Evolutionary conservation across 2,329 filamentous ascomycete species (phyloP), one percentile per base, ranked within the genome.

Genomic region (Coniochaeta sp.): DNA sequence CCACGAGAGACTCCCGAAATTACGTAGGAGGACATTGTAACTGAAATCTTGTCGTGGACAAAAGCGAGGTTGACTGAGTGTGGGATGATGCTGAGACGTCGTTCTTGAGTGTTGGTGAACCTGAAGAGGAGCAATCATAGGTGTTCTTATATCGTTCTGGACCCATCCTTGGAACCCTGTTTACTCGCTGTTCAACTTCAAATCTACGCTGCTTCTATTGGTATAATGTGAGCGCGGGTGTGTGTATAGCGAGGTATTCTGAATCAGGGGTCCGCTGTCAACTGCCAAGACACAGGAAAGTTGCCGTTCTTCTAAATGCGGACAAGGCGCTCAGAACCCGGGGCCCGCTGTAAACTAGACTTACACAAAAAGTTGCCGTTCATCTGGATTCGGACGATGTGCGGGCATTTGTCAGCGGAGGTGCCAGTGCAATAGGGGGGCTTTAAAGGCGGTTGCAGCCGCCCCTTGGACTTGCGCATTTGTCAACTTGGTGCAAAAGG

Each of bases 1-100:
- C 59, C 62, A 7, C 60, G 55, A 6, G 64, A 62, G 17, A 60
- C 61, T 36, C 64, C 64, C 12, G 62, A 63, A 59, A 65, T 61
- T n/a, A 64, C 47, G 54, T 58, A 62, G 7, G 60, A 64, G 58
- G 63, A 52, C 63, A 65, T 64, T 40, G 31, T 44, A 11, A 59
- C 24, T 19, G 34, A 43, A 26, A 43, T 36, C 16, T 43, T 19
- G n/a, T 57, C 33, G 34, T 14, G 55, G 40, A 38, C 26, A 40
- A 26, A 26, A 57, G 22, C 16, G 12, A 26, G 34, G 31, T 19
- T 38, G 33, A 24, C 26, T 38, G 17, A 57, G 19, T 43, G 34
- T 38, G 24, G 33, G 55, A 57, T 57, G 55, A 57, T 57, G 36
- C 17, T 38, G 22, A n/a, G 54, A 38, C 17, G 54, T 57, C 28